phyloP scores from a whole-genome alignment of 2,329 filamentous ascomycete genomes.

The Scorias spongiosa region DNA sequence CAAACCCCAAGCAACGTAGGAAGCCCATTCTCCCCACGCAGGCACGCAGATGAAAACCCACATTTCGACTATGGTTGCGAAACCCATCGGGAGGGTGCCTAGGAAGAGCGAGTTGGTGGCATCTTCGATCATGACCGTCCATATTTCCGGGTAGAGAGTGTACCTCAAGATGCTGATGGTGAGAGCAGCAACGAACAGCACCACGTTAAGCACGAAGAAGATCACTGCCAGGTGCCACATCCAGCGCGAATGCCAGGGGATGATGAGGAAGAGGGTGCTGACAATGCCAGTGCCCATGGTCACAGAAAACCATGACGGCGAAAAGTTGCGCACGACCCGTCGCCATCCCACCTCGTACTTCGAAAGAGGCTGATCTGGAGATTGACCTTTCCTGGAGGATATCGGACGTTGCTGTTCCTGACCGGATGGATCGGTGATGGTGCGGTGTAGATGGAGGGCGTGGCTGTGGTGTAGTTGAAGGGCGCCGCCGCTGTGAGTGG shows the following conservation, averaged over 20 bases:
- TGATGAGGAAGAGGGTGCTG: constrained; percentile 44
- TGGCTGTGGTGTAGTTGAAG: not conserved
- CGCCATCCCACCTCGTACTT: not conserved
- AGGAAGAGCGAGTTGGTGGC: constrained; percentile 54
- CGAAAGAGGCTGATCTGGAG: not conserved
- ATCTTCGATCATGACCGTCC: constrained; percentile 50
- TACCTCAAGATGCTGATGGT: constrained; percentile 46
- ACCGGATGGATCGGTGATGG: not conserved
- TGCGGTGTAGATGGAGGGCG: not conserved
- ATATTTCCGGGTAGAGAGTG: constrained; percentile 49
- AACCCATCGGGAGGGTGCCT: constrained; percentile 24
- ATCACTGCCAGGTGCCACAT: constrained; percentile 45
- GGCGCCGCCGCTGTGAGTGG: not conserved
- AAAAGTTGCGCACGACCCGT: not conserved
- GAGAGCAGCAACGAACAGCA: constrained; percentile 37
- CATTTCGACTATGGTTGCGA: constrained; percentile 18
- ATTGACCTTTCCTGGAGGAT: not conserved
- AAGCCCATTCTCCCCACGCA: constrained; percentile 28
- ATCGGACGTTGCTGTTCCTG: not conserved
- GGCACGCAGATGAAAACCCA: constrained; percentile 15
- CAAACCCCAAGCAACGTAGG: constrained; percentile 29
- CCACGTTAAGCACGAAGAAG: constrained; percentile 47
- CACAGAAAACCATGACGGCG: not conserved
- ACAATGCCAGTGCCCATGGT: constrained; percentile 49
- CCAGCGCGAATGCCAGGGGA: constrained; percentile 45